Base-by-base conservation (phyloP, 1,284 basidiomycete genomes). In the Microbotryum violaceum region DNA sequence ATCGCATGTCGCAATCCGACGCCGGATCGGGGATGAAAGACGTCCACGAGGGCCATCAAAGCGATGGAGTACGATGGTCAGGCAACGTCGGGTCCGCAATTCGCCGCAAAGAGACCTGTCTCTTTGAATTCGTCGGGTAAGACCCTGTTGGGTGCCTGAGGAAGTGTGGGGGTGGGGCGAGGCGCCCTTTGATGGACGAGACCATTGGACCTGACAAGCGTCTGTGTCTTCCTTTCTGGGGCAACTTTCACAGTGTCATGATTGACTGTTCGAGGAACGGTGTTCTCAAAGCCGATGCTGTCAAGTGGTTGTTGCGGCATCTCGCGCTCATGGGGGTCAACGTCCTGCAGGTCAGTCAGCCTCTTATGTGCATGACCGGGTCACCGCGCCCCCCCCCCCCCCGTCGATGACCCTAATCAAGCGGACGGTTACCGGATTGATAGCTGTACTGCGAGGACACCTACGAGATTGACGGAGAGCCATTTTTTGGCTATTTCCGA, bases 211-310 rank as follows among this genome's bases (percentile, higher is more conserved):
- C 48, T 49, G 21, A 23, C 20, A 23, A 18, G 12, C 21, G 21
- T 23, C 21, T 49, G 16, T n/a, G 29, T 20, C 48, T n/a, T 49
- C 16, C 20, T 12, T 49, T 14, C 48, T 18, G 29, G 29, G 48
- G 18, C 14, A 49, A 14, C 5, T 18, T 21, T 6, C 25, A 27
- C 59, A 70, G 75, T 4, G 73, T 75, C 56, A 76, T 77, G 75
- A 73, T 77, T 52, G 75, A 77, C 64, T 76, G 75, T 57, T 74
- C 73, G 33, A 64, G 75, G 10, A 77, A 77, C 52, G 75, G 75
- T 18, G 75, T 77, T 0, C 67, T 77, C 53, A 71, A 66, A 25
- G 66, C 73, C 5, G 63, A 64, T 6, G 64, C 68, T 10, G 68
- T 72, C 42, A 72, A 74, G 54, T 72, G 66, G 42, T 62, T 76